Conservation (phyloP, 2,329 filamentous ascomycete species). For the Diaporthe citri region DNA sequence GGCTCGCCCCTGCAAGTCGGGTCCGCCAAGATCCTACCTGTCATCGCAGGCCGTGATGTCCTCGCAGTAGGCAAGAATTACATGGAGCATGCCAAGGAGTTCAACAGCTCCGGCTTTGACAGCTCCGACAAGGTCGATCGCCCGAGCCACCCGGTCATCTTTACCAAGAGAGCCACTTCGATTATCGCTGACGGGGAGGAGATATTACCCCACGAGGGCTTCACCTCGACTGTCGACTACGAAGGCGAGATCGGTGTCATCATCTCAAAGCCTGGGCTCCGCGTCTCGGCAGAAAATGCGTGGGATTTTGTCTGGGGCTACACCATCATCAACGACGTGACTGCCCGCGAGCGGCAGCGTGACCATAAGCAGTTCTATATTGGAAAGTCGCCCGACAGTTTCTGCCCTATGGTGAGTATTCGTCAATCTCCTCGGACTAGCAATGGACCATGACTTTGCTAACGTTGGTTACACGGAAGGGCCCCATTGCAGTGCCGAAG, state of each 20-base stretch:
- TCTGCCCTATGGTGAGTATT: not conserved
- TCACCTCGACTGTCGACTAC: not conserved
- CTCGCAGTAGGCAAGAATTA: slow-evolving; percentile 3
- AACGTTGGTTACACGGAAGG: not conserved
- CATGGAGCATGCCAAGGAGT: slow-evolving; percentile 8
- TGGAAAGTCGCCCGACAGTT: slow-evolving; percentile 1
- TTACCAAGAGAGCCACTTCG: slow-evolving; percentile 1
- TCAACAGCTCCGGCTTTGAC: slow-evolving; percentile 3
- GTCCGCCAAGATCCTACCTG: slow-evolving; percentile 3
- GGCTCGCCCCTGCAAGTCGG: not conserved
- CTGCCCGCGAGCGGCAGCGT: slow-evolving; percentile 5
- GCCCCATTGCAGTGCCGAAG: not conserved
- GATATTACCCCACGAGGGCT: not conserved
- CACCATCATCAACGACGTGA: slow-evolving; percentile 7
- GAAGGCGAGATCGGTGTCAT: not conserved
- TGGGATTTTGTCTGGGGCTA: slow-evolving; percentile 1
- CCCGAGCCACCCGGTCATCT: slow-evolving; percentile 1
- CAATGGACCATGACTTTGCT: not conserved
- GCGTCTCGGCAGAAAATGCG: not conserved
- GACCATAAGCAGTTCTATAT: slow-evolving; percentile 9
- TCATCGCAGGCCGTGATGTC: not conserved
- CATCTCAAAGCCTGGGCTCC: not conserved
- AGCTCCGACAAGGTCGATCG: slow-evolving; percentile 12
- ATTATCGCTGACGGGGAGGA: slow-evolving; percentile 8
- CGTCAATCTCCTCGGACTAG: too few species aligned